Conservation (phyloP, 495 filamentous ascomycete species). For the Margaritispora aquatica region DNA sequence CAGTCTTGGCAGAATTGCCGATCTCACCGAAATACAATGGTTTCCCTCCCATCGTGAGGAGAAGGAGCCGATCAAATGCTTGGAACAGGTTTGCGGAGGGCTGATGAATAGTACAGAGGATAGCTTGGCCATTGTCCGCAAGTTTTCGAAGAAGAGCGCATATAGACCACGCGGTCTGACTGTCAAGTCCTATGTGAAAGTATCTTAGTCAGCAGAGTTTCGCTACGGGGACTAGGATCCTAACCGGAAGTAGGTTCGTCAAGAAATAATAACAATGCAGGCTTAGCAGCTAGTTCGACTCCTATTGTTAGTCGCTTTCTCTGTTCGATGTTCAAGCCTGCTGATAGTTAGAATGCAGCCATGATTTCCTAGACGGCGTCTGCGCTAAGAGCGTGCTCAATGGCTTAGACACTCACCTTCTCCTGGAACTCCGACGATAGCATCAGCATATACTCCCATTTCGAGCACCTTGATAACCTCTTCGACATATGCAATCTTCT, state of each 20-base stretch:
- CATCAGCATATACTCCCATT: constrained; percentile 83
- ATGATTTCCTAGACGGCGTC: too few relatives aligned
- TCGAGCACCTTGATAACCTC: constrained; percentile 86
- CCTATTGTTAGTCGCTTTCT: constrained; percentile 84
- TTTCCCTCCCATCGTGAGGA: constrained; percentile 60
- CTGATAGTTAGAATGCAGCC: not conserved
- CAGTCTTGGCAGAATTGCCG: constrained; percentile 54
- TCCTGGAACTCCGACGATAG: constrained; percentile 78
- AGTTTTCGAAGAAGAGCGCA: constrained; percentile 72
- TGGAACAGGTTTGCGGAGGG: constrained; percentile 87
- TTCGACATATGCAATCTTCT: constrained; percentile 83
- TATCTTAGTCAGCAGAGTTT: not conserved
- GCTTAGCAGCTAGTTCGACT: constrained; percentile 85
- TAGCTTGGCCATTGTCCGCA: constrained; percentile 75
- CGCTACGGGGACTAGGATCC: not conserved
- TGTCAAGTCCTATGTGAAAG: constrained; percentile 16
- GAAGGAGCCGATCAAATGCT: constrained; percentile 76
- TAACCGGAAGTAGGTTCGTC: constrained; percentile 57
- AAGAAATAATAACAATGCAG: constrained; percentile 77
- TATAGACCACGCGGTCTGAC: constrained; percentile 82
- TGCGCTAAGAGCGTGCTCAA: not conserved
- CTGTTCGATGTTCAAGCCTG: constrained; percentile 82
- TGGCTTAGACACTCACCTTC: constrained; percentile 42
- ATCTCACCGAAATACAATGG: constrained; percentile 81
- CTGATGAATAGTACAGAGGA: constrained; percentile 92